Evolutionary conservation across 495 filamentous ascomycete genomes (phyloP).

Genomic region (Neurospora sp.): DNA sequence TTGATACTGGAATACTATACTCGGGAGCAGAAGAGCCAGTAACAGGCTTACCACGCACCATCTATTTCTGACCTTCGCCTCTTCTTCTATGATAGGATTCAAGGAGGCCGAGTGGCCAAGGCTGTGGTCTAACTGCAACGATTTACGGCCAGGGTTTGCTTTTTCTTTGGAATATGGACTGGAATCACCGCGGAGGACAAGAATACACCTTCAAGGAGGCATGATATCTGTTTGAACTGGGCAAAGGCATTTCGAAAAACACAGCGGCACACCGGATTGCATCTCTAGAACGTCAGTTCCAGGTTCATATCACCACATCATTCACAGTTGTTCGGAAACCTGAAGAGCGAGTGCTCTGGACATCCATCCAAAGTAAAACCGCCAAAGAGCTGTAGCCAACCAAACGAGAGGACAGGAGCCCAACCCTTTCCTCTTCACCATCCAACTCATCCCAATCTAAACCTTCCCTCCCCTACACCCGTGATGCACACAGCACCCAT

Average conservation of each 20-base stretch:
- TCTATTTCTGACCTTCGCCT: not conserved
- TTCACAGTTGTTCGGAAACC: not conserved
- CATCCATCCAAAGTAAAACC: not conserved
- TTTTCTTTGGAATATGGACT: not conserved
- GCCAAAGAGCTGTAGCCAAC: not conserved
- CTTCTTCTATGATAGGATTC: not conserved
- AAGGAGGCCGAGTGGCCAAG: not conserved
- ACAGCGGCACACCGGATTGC: not conserved
- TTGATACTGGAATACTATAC: not conserved
- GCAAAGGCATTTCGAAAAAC: not conserved
- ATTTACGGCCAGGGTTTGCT: not conserved
- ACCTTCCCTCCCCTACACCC: not conserved
- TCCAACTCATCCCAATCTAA: not conserved
- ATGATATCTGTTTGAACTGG: not conserved
- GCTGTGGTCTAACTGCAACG: not conserved
- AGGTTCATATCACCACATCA: not conserved
- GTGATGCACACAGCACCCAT: not conserved
- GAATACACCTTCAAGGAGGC: not conserved
- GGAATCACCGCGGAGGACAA: not conserved
- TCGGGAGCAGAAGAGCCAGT: not conserved
- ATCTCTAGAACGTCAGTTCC: not conserved
- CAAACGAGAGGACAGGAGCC: not conserved
- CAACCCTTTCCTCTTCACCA: slow-evolving; percentile 1
- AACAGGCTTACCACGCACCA: not conserved
- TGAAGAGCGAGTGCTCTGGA: not conserved